Evolutionary conservation across 306 rosid genomes (phyloP).

Genomic region (Glycine latifolia): DNA sequence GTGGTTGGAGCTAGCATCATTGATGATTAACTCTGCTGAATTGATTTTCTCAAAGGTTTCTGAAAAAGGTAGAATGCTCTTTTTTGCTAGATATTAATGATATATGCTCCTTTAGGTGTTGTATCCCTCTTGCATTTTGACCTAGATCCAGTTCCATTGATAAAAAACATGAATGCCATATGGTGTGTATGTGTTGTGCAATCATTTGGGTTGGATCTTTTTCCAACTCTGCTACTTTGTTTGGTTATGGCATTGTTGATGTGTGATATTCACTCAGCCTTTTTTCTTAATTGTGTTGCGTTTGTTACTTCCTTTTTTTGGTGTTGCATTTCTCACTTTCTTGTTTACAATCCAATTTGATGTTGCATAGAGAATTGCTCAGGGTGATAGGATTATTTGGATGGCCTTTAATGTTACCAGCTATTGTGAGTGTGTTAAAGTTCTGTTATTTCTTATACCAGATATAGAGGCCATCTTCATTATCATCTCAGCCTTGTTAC

Average conservation of each 20-base stretch:
- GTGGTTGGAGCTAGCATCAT: constrained; percentile 84
- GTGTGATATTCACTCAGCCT: neutral
- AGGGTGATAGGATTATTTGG: neutral
- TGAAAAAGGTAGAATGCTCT: constrained; percentile 73
- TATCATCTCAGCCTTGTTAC: constrained; percentile 84
- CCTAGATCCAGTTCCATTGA: neutral
- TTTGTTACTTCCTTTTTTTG: neutral
- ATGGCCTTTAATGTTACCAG: neutral
- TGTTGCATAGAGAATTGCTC: constrained; percentile 2
- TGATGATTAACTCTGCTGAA: constrained; percentile 91
- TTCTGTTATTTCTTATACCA: constrained; percentile 43
- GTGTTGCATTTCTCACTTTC: neutral
- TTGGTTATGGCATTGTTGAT: constrained; percentile 7
- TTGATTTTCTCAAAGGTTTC: constrained; percentile 87
- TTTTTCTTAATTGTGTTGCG: constrained; percentile 21
- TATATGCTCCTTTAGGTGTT: constrained; percentile 6
- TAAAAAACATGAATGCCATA: constrained; percentile 19
- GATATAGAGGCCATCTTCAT: constrained; percentile 90
- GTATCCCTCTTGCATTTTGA: neutral
- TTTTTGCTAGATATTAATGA: neutral
- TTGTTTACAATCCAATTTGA: constrained; percentile 35
- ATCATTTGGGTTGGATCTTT: neutral
- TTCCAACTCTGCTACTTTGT: constrained; percentile 3
- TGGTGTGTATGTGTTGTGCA: neutral
- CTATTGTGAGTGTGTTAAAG: constrained; percentile 1